Percentiles rank a stretch among this genome's conserved stretches.
Evolutionary conservation across 495 filamentous ascomycete species (phyloP).

Genomic region (Apiosordaria backusii): DNA sequence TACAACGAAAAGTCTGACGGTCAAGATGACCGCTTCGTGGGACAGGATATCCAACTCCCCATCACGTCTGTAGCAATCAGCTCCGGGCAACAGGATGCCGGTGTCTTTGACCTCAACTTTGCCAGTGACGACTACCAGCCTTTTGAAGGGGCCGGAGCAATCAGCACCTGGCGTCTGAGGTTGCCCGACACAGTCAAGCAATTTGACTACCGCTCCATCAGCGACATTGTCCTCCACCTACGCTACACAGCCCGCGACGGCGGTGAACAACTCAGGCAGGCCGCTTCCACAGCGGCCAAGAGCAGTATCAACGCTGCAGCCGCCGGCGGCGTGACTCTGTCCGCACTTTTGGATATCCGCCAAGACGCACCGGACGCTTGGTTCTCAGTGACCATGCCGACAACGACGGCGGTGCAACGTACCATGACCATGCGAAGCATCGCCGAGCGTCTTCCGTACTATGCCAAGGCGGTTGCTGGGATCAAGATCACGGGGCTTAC

Average conservation of each 20-base stretch:
- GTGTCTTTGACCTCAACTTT: constrained; percentile 32
- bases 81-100: constrained; percentile 26
- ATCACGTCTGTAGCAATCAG: constrained; percentile 29
- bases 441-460: no score
- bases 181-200: not conserved
- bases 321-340: no score
- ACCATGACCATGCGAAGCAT: no score
- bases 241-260: constrained; percentile 27
- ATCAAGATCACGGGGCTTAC: no score
- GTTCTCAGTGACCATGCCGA: no score
- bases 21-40: constrained; percentile 20
- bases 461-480: no score
- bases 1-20: not conserved
- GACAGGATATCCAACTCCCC: constrained; percentile 21
- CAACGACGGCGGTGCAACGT: no score
- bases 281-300: no score
- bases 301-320: no score
- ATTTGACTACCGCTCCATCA: constrained; percentile 34
- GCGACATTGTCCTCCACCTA: constrained; percentile 34
- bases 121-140: constrained; percentile 33
- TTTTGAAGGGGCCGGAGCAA: constrained; percentile 37
- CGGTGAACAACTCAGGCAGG: no score
- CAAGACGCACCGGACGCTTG: no score
- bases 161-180: not conserved
- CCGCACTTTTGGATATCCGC: no score